phyloP scores from a whole-genome alignment of 2,329 filamentous ascomycete species.

The Xylariales sp. region DNA sequence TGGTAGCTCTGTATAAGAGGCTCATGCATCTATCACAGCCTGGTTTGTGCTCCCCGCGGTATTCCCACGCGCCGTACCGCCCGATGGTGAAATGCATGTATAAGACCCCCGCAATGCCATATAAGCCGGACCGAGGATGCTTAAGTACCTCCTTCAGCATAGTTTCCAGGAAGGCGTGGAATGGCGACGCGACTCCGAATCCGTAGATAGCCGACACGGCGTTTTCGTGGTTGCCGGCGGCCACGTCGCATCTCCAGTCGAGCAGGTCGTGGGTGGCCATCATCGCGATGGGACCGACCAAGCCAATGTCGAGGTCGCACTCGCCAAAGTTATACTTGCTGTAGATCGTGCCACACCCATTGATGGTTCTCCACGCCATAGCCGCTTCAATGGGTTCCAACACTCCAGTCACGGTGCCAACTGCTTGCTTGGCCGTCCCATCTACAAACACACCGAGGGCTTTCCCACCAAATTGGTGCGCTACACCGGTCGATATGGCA shows the following conservation, averaged over 20 bases:
- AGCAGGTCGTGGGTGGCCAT: slow-evolving; percentile 33
- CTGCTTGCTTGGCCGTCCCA: slow-evolving; percentile 32
- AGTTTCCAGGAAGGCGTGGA: slow-evolving; percentile 32
- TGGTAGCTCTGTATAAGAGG: slow-evolving; percentile 24
- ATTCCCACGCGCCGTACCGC: slow-evolving; percentile 34
- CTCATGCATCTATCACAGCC: slow-evolving; percentile 26
- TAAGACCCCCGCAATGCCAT: slow-evolving; percentile 24
- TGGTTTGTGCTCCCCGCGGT: slow-evolving; percentile 24
- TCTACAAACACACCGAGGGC: slow-evolving; percentile 30
- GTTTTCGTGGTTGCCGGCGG: slow-evolving; percentile 34
- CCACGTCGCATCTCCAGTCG: slow-evolving; percentile 35
- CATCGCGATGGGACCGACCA: slow-evolving; percentile 32
- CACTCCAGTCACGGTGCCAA: slow-evolving; percentile 12
- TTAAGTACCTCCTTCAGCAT: slow-evolving; percentile 27
- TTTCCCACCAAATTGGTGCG: slow-evolving; percentile 28
- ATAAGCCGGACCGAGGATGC: slow-evolving; percentile 25
- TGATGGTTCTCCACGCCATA: slow-evolving; percentile 33
- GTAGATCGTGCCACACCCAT: slow-evolving; percentile 33
- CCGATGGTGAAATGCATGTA: slow-evolving; percentile 33
- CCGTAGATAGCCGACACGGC: slow-evolving; percentile 28
- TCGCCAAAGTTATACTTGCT: slow-evolving; percentile 32
- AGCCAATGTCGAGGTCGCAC: slow-evolving; percentile 22
- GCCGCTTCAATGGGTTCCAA: slow-evolving; percentile 27
- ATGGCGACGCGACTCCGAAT: slow-evolving; percentile 28
- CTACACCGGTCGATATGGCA: slow-evolving; percentile 29